These are phyloP conservation scores for Dianthus caryophyllus DNA, from an alignment of 148 eudicot genomes.

Conservation along the genomic window DNA sequence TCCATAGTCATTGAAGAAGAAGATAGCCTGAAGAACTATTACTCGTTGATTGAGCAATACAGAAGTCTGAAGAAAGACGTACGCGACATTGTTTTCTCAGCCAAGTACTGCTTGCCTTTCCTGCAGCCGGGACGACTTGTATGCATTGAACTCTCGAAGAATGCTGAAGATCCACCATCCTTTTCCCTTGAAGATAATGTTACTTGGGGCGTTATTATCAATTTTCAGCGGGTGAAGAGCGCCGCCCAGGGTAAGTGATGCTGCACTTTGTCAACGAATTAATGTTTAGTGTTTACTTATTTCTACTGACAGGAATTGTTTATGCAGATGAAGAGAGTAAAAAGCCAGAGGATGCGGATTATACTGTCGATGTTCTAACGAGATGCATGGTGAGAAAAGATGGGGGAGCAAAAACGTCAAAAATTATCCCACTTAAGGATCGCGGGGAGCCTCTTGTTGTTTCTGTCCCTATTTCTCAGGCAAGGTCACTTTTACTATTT, in stretches of 20 bases:
- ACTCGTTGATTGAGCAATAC: constrained; percentile 74
- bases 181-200: constrained; percentile 62
- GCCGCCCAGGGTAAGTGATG: constrained; percentile 53
- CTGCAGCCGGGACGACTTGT: constrained; percentile 97
- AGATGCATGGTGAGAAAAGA: constrained; percentile 70
- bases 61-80: constrained; percentile 70
- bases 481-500: constrained; percentile 26
- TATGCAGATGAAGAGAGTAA: constrained; percentile 56
- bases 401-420: constrained; percentile 50
- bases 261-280: background rate
- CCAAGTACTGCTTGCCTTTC: constrained; percentile 86
- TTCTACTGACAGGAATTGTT: constrained; percentile 6
- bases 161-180: constrained; percentile 41
- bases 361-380: constrained; percentile 77
- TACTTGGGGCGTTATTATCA: constrained; percentile 93
- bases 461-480: constrained; percentile 87
- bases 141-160: constrained; percentile 51
- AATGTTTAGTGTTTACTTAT: background rate
- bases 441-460: constrained; percentile 84
- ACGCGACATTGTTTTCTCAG: constrained; percentile 59
- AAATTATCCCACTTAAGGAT: constrained; percentile 67
- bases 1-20: constrained; percentile 87
- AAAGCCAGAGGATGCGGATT: constrained; percentile 80
- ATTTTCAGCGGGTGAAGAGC: constrained; percentile 70
- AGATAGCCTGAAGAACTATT: constrained; percentile 75